Evolutionary conservation across 139 green algal species (phyloP).

Genomic region (Coccomyxa sp.): DNA sequence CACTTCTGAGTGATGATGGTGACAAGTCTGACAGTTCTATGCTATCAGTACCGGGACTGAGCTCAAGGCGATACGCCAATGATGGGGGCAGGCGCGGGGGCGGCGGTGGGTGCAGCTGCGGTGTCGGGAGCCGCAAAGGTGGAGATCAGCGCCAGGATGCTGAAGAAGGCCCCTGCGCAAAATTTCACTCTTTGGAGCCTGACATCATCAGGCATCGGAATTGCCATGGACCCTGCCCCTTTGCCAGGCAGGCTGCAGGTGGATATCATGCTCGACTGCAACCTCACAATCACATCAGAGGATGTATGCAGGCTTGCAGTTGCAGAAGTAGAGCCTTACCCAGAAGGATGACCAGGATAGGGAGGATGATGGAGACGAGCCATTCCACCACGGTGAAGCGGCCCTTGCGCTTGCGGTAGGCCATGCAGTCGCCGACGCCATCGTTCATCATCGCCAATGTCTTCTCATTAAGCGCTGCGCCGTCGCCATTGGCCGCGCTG

Average conservation of each 20-base stretch:
- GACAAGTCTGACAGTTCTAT: too few relatives aligned
- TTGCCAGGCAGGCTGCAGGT: too few relatives aligned
- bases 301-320: too few relatives aligned
- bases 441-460: not conserved
- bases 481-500: not conserved
- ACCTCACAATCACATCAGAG: too few relatives aligned
- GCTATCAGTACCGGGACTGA: too few relatives aligned
- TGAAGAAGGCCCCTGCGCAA: not conserved
- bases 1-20: too few relatives aligned
- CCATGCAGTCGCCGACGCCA: not conserved
- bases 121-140: not conserved
- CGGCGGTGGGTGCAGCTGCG: not conserved
- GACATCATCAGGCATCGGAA: too few relatives aligned
- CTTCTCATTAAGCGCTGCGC: not conserved
- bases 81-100: conserved; percentile 31
- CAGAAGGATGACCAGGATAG: not conserved
- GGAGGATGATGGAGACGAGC: not conserved
- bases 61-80: too few relatives aligned
- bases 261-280: too few relatives aligned
- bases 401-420: not conserved
- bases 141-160: not conserved
- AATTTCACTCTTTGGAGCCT: too few relatives aligned
- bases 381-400: not conserved
- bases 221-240: too few relatives aligned
- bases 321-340: not conserved